A percentile compares a stretch with the other conserved stretches of the same genome.
These are phyloP conservation scores for Heliocybe sulcata DNA, from an alignment of 1,284 basidiomycete genomes.

Conservation along the genomic window DNA sequence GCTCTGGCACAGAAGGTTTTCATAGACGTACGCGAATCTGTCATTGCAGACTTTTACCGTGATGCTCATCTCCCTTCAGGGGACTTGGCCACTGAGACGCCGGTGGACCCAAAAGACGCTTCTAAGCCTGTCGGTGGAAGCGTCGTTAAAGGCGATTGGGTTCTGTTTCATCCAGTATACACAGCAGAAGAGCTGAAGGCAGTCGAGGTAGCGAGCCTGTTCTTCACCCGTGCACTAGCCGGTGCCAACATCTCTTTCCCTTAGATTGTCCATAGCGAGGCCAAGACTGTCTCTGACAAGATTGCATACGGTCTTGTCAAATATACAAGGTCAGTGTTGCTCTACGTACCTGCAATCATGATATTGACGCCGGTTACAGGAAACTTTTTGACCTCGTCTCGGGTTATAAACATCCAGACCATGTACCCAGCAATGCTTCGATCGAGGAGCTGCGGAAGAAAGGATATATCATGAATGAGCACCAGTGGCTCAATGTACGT, in stretches of 20 bases:
- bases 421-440: slow-evolving; percentile 57
- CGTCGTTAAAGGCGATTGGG: slow-evolving; percentile 68
- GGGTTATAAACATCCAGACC: slow-evolving; percentile 70
- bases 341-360: neutral
- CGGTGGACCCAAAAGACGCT: neutral
- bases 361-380: slow-evolving; percentile 28
- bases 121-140: neutral
- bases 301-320: slow-evolving; percentile 61
- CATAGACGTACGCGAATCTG: slow-evolving; percentile 16
- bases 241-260: neutral
- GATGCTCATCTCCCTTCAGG: neutral
- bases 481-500: slow-evolving; percentile 71
- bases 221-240: neutral
- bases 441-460: slow-evolving; percentile 65
- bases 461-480: slow-evolving; percentile 67
- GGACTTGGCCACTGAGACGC: neutral
- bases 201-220: slow-evolving; percentile 54
- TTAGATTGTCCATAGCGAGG: slow-evolving; percentile 65
- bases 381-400: slow-evolving; percentile 71
- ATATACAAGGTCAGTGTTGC: slow-evolving; percentile 34
- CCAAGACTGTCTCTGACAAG: slow-evolving; percentile 67
- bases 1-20: slow-evolving; percentile 20
- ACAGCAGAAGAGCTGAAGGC: slow-evolving; percentile 70
- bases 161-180: slow-evolving; percentile 81
- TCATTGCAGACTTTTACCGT: neutral